These are phyloP conservation scores for Naumovozyma castellii DNA, from an alignment of 805 yeast species.

Conservation along the genomic window DNA sequence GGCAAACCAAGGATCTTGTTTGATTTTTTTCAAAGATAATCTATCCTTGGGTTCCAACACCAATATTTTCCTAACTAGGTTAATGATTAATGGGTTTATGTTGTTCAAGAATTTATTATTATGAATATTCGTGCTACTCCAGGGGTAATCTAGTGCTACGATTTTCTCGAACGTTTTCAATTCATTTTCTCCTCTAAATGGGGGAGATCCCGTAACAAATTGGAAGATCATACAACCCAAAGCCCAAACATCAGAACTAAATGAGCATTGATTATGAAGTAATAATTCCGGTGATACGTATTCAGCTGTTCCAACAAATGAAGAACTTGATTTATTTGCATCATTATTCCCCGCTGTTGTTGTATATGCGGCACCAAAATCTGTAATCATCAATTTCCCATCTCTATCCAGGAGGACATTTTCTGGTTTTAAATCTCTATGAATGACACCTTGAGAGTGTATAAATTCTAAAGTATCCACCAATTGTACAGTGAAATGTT, in stretches of 20 bases:
- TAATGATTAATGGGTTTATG: constrained; percentile 52
- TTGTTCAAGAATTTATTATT: constrained; percentile 20
- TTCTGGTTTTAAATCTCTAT: constrained; percentile 91
- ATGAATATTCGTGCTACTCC: constrained; percentile 29
- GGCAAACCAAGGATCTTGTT: constrained; percentile 63
- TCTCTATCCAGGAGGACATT: constrained; percentile 78
- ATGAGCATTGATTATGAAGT: constrained; percentile 69
- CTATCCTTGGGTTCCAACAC: constrained; percentile 65
- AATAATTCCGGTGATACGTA: constrained; percentile 90
- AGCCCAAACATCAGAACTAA: constrained; percentile 88
- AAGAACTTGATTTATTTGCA: constrained; percentile 32
- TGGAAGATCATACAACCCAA: constrained; percentile 83
- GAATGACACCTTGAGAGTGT: constrained; percentile 83
- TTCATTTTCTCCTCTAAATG: constrained; percentile 81
- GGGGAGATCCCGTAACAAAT: constrained; percentile 74
- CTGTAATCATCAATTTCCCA: constrained; percentile 85
- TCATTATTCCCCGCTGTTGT: too few species aligned
- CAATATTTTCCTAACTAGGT: constrained; percentile 56
- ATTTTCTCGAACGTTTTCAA: constrained; percentile 83
- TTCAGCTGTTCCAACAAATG: constrained; percentile 97
- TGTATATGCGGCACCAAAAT: constrained; percentile 91
- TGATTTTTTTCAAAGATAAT: constrained; percentile 45
- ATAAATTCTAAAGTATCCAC: constrained; percentile 87
- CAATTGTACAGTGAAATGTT: constrained; percentile 76
- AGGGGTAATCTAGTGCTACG: constrained; percentile 62